Percentiles rank a stretch among this genome's conserved stretches.
These are phyloP conservation scores for Agrocybe praecox DNA, from an alignment of 768 basidiomycete genomes.

Conservation along the genomic window DNA sequence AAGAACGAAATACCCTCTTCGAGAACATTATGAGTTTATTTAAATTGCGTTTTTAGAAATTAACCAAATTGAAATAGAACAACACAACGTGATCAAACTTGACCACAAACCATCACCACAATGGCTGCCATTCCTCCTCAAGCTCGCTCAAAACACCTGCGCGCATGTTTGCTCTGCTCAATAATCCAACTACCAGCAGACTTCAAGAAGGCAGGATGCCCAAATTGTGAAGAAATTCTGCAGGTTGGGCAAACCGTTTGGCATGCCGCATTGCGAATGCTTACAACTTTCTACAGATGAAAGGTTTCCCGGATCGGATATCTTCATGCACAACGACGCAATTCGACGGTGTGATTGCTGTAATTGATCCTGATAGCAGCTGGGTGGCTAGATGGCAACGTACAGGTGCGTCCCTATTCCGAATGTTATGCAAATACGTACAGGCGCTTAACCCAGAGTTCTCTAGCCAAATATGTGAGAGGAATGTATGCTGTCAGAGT, in stretches of 20 bases:
- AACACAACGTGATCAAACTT: background rate
- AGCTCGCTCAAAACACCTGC: slow-evolving; percentile 71
- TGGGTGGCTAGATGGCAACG: slow-evolving; percentile 99
- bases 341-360: slow-evolving; percentile 90
- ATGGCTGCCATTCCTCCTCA: slow-evolving; percentile 52
- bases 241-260: slow-evolving; percentile 53
- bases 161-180: slow-evolving; percentile 94
- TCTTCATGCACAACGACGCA: slow-evolving; percentile 86
- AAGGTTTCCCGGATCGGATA: slow-evolving; percentile 83
- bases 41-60: background rate
- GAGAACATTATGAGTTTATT: background rate
- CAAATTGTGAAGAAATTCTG: slow-evolving; percentile 95
- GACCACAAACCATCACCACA: slow-evolving; percentile 6
- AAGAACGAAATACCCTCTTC: background rate
- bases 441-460: background rate
- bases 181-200: slow-evolving; percentile 84
- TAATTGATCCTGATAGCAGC: slow-evolving; percentile 82
- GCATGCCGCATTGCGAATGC: background rate
- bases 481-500: slow-evolving; percentile 95
- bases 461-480: slow-evolving; percentile 80
- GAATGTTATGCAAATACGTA: background rate
- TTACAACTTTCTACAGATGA: slow-evolving; percentile 59
- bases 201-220: slow-evolving; percentile 87
- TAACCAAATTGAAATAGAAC: background rate
- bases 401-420: slow-evolving; percentile 61